Evolutionary conservation across 257 asterid genomes (phyloP).

Genomic region (Fraxinus excelsior): DNA sequence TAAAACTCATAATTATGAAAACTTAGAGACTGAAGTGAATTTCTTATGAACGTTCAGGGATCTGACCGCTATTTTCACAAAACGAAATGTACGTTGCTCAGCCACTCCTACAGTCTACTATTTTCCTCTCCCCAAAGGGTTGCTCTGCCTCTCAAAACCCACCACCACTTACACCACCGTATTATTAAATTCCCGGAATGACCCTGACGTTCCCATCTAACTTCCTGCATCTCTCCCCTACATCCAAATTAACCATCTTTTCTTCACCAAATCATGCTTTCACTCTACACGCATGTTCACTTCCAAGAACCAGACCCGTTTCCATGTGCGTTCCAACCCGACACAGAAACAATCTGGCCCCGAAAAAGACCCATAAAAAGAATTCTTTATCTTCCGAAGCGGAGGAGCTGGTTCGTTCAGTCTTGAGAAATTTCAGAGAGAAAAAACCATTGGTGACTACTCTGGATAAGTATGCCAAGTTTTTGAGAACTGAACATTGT

Average conservation of each 20-base stretch:
- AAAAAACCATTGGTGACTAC: conserved; percentile 59
- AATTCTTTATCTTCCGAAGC: conserved; percentile 31
- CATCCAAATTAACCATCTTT: conserved; percentile 24
- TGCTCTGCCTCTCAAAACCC: background rate
- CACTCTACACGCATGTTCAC: conserved; percentile 21
- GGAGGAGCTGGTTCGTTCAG: conserved; percentile 60
- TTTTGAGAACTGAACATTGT: conserved; percentile 84
- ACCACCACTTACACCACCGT: background rate
- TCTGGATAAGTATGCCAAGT: conserved; percentile 65
- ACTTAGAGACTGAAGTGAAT: background rate
- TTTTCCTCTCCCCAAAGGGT: background rate
- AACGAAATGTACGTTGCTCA: background rate
- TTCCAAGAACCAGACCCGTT: conserved; percentile 33
- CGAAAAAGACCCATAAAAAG: conserved; percentile 29
- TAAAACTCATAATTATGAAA: background rate
- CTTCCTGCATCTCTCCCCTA: conserved; percentile 27
- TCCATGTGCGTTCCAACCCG: conserved; percentile 42
- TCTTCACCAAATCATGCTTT: conserved; percentile 18
- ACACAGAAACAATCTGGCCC: conserved; percentile 40
- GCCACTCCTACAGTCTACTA: background rate
- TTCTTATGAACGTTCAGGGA: background rate
- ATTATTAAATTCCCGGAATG: conserved; percentile 19
- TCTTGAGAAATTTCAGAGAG: conserved; percentile 58
- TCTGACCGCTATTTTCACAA: background rate
- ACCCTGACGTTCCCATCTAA: conserved; percentile 32